Evolutionary conservation across 2,329 filamentous ascomycete species (phyloP).

Genomic region (Cladorrhinum sp.): DNA sequence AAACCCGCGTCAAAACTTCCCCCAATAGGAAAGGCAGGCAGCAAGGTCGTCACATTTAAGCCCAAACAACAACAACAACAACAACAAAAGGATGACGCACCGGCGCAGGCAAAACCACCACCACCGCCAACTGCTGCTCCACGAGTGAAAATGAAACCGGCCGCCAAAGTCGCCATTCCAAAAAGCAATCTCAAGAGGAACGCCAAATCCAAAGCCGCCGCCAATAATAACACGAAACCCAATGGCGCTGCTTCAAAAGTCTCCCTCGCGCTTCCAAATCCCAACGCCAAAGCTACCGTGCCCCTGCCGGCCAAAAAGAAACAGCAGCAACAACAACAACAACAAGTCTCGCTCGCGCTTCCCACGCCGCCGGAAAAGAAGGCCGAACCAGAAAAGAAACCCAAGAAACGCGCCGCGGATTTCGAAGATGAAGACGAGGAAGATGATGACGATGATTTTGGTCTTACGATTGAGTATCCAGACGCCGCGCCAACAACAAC

Average conservation of each 20-base stretch:
- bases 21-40: constrained; percentile 20
- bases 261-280: constrained; percentile 37
- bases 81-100: constrained; percentile 2
- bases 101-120: background rate
- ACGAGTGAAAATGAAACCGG: background rate
- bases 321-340: background rate
- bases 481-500: constrained; percentile 38
- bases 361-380: constrained; percentile 9
- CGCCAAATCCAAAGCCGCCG: constrained; percentile 6
- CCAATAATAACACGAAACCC: constrained; percentile 13
- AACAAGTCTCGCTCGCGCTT: background rate
- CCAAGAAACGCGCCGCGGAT: constrained; percentile 27
- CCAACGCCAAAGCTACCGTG: constrained; percentile 24
- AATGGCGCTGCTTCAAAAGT: constrained; percentile 25
- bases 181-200: background rate
- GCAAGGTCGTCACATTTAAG: constrained; percentile 2
- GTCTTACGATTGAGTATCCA: constrained; percentile 59
- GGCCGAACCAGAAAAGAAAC: constrained; percentile 32
- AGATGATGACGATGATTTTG: constrained; percentile 52
- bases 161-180: background rate
- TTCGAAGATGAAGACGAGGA: constrained; percentile 46
- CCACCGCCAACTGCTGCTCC: background rate
- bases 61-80: no score
- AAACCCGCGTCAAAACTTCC: constrained; percentile 24
- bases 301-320: background rate